A percentile compares a stretch with the other conserved stretches of the same genome.
Conservation (phyloP, 23 red algal species). For the Gracilaria gracilis region DNA sequence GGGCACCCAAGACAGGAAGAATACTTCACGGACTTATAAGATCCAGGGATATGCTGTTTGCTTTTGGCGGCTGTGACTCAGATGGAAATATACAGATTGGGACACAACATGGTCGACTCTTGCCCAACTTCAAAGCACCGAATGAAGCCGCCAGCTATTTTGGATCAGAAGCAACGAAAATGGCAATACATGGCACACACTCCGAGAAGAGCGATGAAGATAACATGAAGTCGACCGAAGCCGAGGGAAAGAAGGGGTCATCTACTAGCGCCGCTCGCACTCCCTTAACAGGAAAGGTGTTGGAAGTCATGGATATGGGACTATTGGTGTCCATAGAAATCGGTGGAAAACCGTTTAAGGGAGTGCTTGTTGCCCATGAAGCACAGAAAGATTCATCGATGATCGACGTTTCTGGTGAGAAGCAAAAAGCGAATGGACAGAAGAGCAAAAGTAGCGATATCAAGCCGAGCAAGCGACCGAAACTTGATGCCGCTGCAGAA, state of each 20-base stretch:
- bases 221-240: not conserved
- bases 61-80: conserved; percentile 49
- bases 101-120: conserved; percentile 18
- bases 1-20: conserved; percentile 22
- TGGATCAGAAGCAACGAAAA: conserved; percentile 19
- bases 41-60: conserved; percentile 19
- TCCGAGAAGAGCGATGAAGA: not conserved
- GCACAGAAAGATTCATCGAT: not conserved
- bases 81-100: conserved; percentile 19
- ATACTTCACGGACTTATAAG: conserved; percentile 58
- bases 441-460: not conserved
- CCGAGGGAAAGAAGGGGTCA: not conserved
- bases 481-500: conserved; percentile 43
- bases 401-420: not conserved
- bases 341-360: conserved; percentile 53
- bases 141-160: conserved; percentile 38
- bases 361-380: conserved; percentile 46
- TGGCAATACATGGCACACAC: conserved; percentile 13
- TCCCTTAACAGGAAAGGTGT: conserved; percentile 48
- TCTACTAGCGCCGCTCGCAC: not conserved
- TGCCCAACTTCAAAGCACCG: conserved; percentile 40
- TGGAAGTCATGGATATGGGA: conserved; percentile 47
- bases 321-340: conserved; percentile 52
- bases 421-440: not conserved
- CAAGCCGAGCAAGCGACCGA: conserved; percentile 17